Base-by-base conservation (phyloP, 2,329 filamentous ascomycete genomes). In the Mariannaea sp. region DNA sequence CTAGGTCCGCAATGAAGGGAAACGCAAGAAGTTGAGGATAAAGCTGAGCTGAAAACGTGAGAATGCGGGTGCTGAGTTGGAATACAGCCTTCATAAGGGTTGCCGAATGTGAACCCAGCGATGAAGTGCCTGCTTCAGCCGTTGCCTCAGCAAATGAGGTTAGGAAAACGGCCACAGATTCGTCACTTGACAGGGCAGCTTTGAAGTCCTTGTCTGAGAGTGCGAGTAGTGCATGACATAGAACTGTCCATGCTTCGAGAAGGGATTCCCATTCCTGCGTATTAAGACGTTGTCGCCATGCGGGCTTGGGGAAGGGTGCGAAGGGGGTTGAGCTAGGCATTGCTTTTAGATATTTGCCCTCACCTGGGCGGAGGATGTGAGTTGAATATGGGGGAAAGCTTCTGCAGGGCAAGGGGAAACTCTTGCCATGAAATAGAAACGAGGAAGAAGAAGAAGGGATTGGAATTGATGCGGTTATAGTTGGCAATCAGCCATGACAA, bases 181-280 rank as follows among this genome's bases (percentile, higher is more conserved):
- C 78, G 60, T 90, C 83, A 4, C 80, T 78, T 3, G 71, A 60
- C 7, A 83, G 76, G 20, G 73, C 70, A 29, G 71, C 67, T 40
- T 69, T 60, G 56, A 94, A 88, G 1, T 83, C 74, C 1, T 77
- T 65, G 6, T 83, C 77, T 0, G 81, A 64, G 0, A 88, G 72
- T 12, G 80, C 77, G 24, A 94, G 71, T 58, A 92, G 83, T 3
- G 85, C 80, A 47, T 86, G 79, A 6, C 84, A 75, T 6, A 96
- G 78, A 9, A 83, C 75, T 14, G 85, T 75, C 91, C 91, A 97
- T 29, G 90, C 86, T 58, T 88, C 82, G 40, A 95, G 75, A 68
- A 88, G 91, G 26, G 82, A 78, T 59, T 87, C 80, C 92, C 92
- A 96, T 72, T 96, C 90, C 44, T 80, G 74, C 3, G 84, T 74